Conservation (phyloP, 2,329 filamentous ascomycete species). For the Mycosphaerella arachidis region DNA sequence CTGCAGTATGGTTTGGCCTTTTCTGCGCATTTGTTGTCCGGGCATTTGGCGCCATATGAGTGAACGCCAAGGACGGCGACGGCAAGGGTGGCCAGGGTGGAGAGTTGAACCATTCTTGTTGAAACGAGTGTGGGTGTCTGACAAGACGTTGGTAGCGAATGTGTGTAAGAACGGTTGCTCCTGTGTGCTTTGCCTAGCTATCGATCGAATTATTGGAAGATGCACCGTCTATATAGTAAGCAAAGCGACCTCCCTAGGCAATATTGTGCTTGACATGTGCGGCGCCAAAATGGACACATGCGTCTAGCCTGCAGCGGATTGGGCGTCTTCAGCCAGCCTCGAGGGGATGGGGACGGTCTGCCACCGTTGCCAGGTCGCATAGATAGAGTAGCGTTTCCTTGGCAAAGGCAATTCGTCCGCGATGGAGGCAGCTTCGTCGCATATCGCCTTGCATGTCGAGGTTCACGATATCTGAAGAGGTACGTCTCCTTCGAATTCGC, state of each 20-base stretch:
- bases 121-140: background rate
- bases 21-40: constrained; percentile 3
- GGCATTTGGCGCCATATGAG: background rate
- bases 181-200: background rate
- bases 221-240: background rate
- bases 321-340: background rate
- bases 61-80: background rate
- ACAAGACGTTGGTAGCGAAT: background rate
- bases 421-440: too few relatives aligned
- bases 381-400: background rate
- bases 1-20: constrained; percentile 4
- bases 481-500: too few relatives aligned
- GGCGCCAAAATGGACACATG: background rate
- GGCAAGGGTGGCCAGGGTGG: background rate
- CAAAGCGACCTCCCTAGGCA: background rate
- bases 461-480: too few relatives aligned
- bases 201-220: background rate
- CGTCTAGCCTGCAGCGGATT: background rate
- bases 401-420: background rate
- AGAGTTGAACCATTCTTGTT: background rate
- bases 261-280: background rate
- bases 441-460: too few relatives aligned
- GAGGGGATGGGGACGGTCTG: background rate
- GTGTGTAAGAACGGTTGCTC: background rate
- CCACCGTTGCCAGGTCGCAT: background rate